Base-by-base conservation (phyloP, 2,329 filamentous ascomycete species). In the Aspergillus sp. region DNA sequence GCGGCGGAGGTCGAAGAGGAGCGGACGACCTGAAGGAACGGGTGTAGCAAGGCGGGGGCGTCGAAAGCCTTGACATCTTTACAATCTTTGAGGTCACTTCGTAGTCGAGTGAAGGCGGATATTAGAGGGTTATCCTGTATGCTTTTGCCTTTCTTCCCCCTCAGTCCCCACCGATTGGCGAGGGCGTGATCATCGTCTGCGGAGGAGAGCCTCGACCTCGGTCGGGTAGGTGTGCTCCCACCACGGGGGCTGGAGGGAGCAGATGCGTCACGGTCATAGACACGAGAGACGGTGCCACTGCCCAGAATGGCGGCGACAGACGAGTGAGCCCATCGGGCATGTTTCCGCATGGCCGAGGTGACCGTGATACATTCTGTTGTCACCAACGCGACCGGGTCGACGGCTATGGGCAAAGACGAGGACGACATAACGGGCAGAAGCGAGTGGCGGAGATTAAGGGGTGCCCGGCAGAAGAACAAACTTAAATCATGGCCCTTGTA, bases 301-400 rank as follows among this genome's bases (percentile, higher is more conserved):
- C 95, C 95, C 33, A 99, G 82, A 60, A 99, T 99, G 53, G 93
- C 93, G 39, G 95, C 92, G 45, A 99, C 95, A 5, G 93, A 97
- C 12, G 93, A 96, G 74, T 98, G 93, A 48, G 92, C 91, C 82
- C 93, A 98, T 64, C 95, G 90, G 63, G 92, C 90, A 84, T 97
- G 89, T 79, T 99, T 99, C 70, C 96, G 93, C 84, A 99, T 97
- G 60, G 93, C 92, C 62, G 93, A 97, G 14, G 95, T 98, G 78
- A 99, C 93, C 46, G 93, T 93, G 72, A 98, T 98, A 76, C 95
- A 99, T 87, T 99, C 95, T 76, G 93, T 96, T 62, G 96, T 96
- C 64, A 99, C 92, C 68, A 99, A 81, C 49, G 92, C 93, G 57
- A 96, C 88, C 1, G 93, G 92, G 70, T 96, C 91, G 65, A 96